Percentiles rank a stretch among this genome's conserved stretches.
These are phyloP conservation scores for Pelargonium fulgidum DNA, from an alignment of 441 rosid species.

Conservation along the genomic window DNA sequence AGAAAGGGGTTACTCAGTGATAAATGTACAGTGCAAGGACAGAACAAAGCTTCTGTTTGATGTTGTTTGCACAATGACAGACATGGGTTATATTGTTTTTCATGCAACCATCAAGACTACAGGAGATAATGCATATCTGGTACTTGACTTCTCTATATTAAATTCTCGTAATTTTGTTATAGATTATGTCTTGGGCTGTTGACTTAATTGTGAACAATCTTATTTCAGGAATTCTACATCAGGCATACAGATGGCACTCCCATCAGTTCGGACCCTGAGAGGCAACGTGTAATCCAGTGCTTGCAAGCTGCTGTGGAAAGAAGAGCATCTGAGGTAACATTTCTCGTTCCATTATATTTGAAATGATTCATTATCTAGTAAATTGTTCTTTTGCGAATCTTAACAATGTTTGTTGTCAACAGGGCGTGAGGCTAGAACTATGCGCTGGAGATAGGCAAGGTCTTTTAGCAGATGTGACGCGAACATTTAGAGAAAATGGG, in stretches of 20 bases:
- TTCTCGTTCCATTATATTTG: background rate
- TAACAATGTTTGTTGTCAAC: background rate
- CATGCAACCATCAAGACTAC: constrained; percentile 76
- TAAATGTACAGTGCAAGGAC: constrained; percentile 75
- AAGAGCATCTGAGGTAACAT: constrained; percentile 79
- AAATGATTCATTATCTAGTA: background rate
- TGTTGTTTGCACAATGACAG: constrained; percentile 79
- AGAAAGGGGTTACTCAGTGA: constrained; percentile 75
- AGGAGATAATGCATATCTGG: constrained; percentile 76
- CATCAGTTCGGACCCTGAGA: constrained; percentile 85
- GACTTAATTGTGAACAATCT: background rate
- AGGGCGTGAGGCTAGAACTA: constrained; percentile 23
- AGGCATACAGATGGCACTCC: constrained; percentile 88
- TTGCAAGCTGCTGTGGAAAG: constrained; percentile 89
- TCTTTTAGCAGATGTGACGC: constrained; percentile 69
- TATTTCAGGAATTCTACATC: constrained; percentile 64
- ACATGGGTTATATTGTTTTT: constrained; percentile 89
- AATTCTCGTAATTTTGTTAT: background rate
- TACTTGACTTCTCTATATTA: constrained; percentile 17
- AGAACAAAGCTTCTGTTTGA: constrained; percentile 89
- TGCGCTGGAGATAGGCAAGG: constrained; percentile 78
- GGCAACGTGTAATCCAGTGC: constrained; percentile 73
- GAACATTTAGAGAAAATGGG: constrained; percentile 74
- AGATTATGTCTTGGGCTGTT: background rate
- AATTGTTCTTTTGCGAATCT: background rate